Base-by-base conservation (phyloP, 495 filamentous ascomycete genomes). In the Extremus antarcticus region DNA sequence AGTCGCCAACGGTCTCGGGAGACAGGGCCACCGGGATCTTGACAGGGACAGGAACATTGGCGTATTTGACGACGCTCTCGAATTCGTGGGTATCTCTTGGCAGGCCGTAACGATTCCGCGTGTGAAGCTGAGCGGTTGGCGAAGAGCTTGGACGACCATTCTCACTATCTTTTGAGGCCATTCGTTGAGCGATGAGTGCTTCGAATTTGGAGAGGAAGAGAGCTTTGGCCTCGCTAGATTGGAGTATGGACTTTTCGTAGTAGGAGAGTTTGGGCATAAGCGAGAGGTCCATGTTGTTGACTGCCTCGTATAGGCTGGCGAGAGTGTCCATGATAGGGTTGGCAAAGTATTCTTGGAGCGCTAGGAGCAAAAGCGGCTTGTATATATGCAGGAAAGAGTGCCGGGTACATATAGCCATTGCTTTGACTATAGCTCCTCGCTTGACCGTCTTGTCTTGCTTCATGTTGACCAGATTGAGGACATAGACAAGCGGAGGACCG, bases 301-400 rank as follows among this genome's bases (percentile, higher is more conserved):
- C 87, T 2, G 92, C 87, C 51, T 91, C 76, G 66, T 94, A 99
- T 13, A 99, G 77, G 54, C 84, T 78, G 38, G 87, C 83, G n/a
- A 99, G 75, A 0, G 91, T 96, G 70, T 92, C 88, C 16, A 87
- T 83, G 54, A 84, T 84, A 0, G 92, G 92, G 1, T 85, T 83
- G 65, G 94, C 92, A 71, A 95, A 99, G 68, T 99, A 99, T 62
- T 97, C 90, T 66, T 97, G 92, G 40, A 99, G 74, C 1, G 92
- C 92, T n/a, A 99, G 73, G 53, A 99, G 76, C 47, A 99, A 78
- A 19, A 99, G 79, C 55, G 92, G 92, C 87, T 97, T 98, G 71
- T 97, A 98, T 54, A 98, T 97, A 69, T 98, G 91, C 50, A 98
- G 76, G 66, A 98, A 98, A n/a, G 92, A 90, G 73, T 98, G 92